Base-by-base conservation (phyloP, 768 basidiomycete genomes). In the Suillus subaureus region DNA sequence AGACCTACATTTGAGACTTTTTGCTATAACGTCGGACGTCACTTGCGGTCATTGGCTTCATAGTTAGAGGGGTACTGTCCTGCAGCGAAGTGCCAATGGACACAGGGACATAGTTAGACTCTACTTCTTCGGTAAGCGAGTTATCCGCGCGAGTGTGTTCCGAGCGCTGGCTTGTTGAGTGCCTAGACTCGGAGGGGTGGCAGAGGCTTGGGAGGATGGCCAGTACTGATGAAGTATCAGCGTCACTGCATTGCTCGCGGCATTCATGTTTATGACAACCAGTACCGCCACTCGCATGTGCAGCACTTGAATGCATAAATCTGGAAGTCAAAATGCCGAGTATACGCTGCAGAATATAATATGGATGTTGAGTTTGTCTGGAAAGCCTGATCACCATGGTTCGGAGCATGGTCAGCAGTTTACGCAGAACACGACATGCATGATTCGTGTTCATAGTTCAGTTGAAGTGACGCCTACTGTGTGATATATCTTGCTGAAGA, bases 1-100 rank as follows among this genome's bases (percentile, higher is more conserved):
- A 23, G 15, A 57, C 55, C n/a, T 23, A 57, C 55, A 57, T 57
- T 37, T 57, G 55, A 57, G 57, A 58, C 23, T 40, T 57, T 57
- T 57, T 57, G 55, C 35, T 57, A 37, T 57, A 57, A 13, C 55
- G 55, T 23, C 55, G 55, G 13, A 57, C 35, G n/a, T 57, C 55
- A 57, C 55, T 57, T 13, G 55, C 55, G n/a, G 35, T 57, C 55
- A 57, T 57, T 37, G 55, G 55, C 35, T 57, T 57, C 35, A 57
- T 13, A 7, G 37, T 37, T 16, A 15, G 35, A 23, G 13, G 55
- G 13, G 13, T 23, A 6, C 57, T 37, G 13, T 57, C n/a, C 55
- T 5, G 35, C 35, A 57, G 35, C 35, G 55, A 57, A 7, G 35
- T 37, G n/a, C 16, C 35, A 57, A 57, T 37, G 2, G 55, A 57